Evolutionary conservation across 495 filamentous ascomycete genomes (phyloP), one percentile per base, ranked within the genome.

Genomic region (Copromyces sp.): DNA sequence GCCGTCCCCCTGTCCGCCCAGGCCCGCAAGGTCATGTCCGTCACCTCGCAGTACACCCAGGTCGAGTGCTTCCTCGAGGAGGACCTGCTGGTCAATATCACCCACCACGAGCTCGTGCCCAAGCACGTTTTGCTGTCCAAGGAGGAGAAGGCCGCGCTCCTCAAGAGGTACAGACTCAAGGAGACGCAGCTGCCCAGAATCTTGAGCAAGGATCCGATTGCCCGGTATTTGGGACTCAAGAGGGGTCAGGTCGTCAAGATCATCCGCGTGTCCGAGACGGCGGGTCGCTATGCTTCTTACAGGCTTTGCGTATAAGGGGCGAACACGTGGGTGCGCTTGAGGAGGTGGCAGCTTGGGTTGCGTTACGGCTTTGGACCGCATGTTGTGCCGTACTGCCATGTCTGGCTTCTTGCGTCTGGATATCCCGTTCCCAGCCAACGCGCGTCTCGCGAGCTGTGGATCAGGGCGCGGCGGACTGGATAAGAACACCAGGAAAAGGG

Each of bases 201-300:
- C 73, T 90, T 97, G 82, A 85, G 90, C 69, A 91, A 90, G 65
- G 95, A 99, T 83, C 95, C 95, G 16, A 93, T 99, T 42, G 93
- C 95, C 41, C 89, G 91, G 79, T 99, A 98, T 82, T 82, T 97
- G 69, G 95, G 96, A 24, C 84, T 99, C 81, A 90, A 93, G 84
- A 88, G 93, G 77, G 94, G 95, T 3, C 94, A 98, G 85, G 94
- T 99, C 14, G 96, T 99, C 72, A 99, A 99, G 89, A 99, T 99
- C 76, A 96, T 99, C 70, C 86, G 95, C 69, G 92, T 89, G 71
- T 87, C 84, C 72, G 92, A 93, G 84, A 94, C 92, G 32, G 91
- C 91, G 2, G 92, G 92, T 39, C 82, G 92, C 45, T 94, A 94
- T 83, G 92, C 92, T 72, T 93, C 90, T 86, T 91, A 91, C 76